Conservation (phyloP, 805 yeast species). For the Monosporozyma aquatica region DNA sequence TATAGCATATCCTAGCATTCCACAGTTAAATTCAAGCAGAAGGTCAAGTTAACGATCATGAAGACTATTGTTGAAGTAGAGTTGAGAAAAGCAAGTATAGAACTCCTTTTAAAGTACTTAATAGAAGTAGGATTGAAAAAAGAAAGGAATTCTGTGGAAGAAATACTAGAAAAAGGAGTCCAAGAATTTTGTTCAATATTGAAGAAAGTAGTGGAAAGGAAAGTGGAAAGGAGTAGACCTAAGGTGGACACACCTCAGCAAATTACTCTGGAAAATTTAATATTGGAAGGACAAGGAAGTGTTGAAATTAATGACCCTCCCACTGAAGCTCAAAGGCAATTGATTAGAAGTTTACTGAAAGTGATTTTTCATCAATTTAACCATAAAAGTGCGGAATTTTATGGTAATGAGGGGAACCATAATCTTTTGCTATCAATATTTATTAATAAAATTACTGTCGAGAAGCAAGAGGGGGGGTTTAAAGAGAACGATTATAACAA, state of each 20-base stretch:
- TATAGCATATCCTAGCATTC: no score
- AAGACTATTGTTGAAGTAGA: background rate
- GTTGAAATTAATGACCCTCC: slow-evolving; percentile 20
- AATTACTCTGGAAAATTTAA: slow-evolving; percentile 4
- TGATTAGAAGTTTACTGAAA: slow-evolving; percentile 18
- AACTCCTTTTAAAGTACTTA: background rate
- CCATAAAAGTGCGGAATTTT: slow-evolving; percentile 3
- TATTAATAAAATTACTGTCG: slow-evolving; percentile 14
- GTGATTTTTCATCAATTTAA: slow-evolving; percentile 19
- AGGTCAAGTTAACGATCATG: no score
- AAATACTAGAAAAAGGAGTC: background rate
- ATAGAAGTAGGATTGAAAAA: background rate
- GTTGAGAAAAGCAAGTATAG: background rate
- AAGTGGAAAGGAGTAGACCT: background rate
- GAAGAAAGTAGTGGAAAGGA: slow-evolving; percentile 4
- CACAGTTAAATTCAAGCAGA: no score
- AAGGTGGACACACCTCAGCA: background rate
- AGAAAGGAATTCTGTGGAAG: background rate
- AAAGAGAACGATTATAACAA: no score
- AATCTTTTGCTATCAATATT: slow-evolving; percentile 21
- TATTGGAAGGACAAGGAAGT: slow-evolving; percentile 23
- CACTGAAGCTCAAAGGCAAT: slow-evolving; percentile 19
- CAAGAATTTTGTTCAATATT: background rate
- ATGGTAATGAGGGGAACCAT: slow-evolving; percentile 19
- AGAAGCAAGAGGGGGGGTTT: background rate